Base-by-base conservation (phyloP, 352 stramenopile genomes). In the Poterioochromonas sp. region DNA sequence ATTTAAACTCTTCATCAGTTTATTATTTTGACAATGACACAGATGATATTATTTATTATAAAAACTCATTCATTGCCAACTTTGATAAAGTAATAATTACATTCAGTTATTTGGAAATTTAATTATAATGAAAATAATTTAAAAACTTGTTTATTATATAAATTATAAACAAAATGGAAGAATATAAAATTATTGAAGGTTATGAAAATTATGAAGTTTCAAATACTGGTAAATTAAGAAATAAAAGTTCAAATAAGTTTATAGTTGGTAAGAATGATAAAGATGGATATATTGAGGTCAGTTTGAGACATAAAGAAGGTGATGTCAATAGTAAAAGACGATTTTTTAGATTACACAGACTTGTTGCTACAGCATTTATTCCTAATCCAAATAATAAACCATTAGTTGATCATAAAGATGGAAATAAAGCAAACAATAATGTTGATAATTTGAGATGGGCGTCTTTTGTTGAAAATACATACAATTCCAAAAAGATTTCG, bases 291-390 rank as follows among this genome's bases (percentile, higher is more conserved):
- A 26, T 15, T 58, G 15, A 58, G 26, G 47, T 58, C 26, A 58
- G 47, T 26, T 58, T 58, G 26, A 58, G 15, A 15, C 15, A 58
- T 58, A 26, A 58, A n/a, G n/a, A n/a, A n/a, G n/a, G n/a, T n/a
- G n/a, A n/a, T n/a, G n/a, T n/a, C 26, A 26, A 65, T 65, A 32
- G 34, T 39, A 65, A 35, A 15, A 65, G n/a, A 39, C 5, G 26
- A 65, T 39, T 29, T 65, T 65, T 65, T 11, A 65, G 5, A 35
- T 8, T 71, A 41, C 62, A 71, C n/a, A 71, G 62, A 71, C 40
- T 71, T 41, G 62, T 71, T 71, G 62, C 35, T 44, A 2, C 2
- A 47, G 62, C 62, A 43, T 71, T 71, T 71, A 47, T 71, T 40
- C 29, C 29, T 32, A 71, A 71, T 71, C 29, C 62, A 71, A 5